Evolutionary conservation across 1,284 basidiomycete species (phyloP), one percentile per base, ranked within the genome.

Genomic region (Moesziomyces antarcticus): DNA sequence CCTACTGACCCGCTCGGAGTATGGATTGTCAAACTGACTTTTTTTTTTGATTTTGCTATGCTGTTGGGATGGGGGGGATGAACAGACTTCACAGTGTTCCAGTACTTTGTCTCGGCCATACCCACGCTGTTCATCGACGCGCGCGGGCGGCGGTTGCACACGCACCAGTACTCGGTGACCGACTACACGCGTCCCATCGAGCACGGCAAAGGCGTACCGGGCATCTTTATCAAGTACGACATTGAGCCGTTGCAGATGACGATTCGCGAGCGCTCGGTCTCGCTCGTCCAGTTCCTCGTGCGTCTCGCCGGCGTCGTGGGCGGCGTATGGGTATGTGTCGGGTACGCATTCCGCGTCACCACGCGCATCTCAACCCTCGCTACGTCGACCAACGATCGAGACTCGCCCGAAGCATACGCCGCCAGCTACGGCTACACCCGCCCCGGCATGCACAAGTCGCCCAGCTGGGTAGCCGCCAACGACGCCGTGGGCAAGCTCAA

Each of bases 141-240:
- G 86, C 41, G 89, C 87, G 60, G 89, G 85, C 57, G 83, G 52
- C 25, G 89, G n/a, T 75, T 89, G 22, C 84, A 89, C 33, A 99
- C 96, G 0, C 91, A 94, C 79, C 92, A 97, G 85, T 98, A 99
- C 86, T 93, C 92, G 50, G 96, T 98, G 2, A 97, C 93, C 0
- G 93, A 97, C 85, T 96, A 97, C 84, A 90, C 89, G 2, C 89
- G 93, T 14, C 87, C 88, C 16, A 87, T 97, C 13, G 87, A 90
- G 47, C 92, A 94, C 80, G 89, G 92, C 64, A 85, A 87, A 25
- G 93, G 92, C 5, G 91, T 93, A 0, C 96, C 96, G 0, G 86
- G 85, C 20, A 75, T 84, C 57, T 84, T 82, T 56, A 78, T 84
- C 68, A 82, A 83, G 84, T 97, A 94, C 83, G 96, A 99, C 70